Conservation (phyloP, 2,329 filamentous ascomycete genomes). For the Cordyceps tenuipes region DNA sequence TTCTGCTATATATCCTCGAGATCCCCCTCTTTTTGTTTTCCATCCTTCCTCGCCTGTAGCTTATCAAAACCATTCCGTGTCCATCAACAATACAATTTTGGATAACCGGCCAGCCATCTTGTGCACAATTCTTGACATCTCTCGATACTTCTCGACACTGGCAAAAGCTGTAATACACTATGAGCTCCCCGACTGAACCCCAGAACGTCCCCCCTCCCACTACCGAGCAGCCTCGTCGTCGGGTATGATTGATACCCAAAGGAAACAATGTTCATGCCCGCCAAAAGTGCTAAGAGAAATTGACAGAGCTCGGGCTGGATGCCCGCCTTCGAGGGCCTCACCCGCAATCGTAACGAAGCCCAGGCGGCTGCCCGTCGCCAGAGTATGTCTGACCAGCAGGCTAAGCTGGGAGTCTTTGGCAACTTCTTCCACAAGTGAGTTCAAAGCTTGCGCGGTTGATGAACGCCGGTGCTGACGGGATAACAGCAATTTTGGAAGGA, state of each 20-base stretch:
- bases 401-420: slow-evolving; percentile 40
- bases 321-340: slow-evolving; percentile 41
- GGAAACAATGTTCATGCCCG: too few relatives aligned
- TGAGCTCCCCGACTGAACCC: not conserved
- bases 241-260: not conserved
- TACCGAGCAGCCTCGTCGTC: not conserved
- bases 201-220: slow-evolving; percentile 2
- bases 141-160: not conserved
- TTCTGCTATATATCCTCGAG: not conserved
- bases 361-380: slow-evolving; percentile 42
- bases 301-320: slow-evolving; percentile 38
- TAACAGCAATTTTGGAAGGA: slow-evolving; percentile 9
- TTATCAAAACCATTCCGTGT: not conserved
- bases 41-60: not conserved
- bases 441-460: not conserved
- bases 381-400: slow-evolving; percentile 46
- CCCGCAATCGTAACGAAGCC: slow-evolving; percentile 40
- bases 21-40: not conserved
- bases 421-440: slow-evolving; percentile 50
- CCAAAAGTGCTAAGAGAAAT: not conserved
- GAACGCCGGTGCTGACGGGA: not conserved
- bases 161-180: not conserved
- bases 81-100: not conserved
- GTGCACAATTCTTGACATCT: not conserved
- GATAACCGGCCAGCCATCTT: not conserved